Evolutionary conservation across 371 early-diverging fungal genomes (phyloP).

Genomic region (Nematocida homosporus): DNA sequence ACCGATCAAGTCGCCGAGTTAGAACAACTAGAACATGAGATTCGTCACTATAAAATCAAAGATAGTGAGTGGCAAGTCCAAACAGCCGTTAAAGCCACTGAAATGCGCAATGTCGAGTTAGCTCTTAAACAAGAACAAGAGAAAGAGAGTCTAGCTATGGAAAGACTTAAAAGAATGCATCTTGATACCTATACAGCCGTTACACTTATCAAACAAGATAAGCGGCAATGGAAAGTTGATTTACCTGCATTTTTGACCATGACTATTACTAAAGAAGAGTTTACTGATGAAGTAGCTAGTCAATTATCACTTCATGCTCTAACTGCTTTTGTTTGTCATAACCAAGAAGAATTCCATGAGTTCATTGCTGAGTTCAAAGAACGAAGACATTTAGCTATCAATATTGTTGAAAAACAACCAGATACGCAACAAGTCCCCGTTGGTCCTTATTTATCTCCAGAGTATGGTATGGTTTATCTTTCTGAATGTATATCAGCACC

Average conservation of each 20-base stretch:
- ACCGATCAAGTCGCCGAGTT: constrained; percentile 5
- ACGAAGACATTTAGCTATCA: constrained; percentile 61
- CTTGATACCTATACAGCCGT: constrained; percentile 67
- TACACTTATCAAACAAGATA: constrained; percentile 60
- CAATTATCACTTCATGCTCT: constrained; percentile 64
- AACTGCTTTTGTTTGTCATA: constrained; percentile 67
- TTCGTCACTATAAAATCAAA: constrained; percentile 36
- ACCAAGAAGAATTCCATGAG: constrained; percentile 58
- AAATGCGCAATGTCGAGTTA: constrained; percentile 55
- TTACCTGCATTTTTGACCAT: constrained; percentile 66
- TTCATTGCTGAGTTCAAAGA: constrained; percentile 66
- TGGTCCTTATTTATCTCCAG: constrained; percentile 29
- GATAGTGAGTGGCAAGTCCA: constrained; percentile 51
- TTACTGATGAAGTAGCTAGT: constrained; percentile 61
- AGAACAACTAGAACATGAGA: constrained; percentile 45
- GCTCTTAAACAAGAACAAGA: constrained; percentile 52
- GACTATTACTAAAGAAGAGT: constrained; percentile 59
- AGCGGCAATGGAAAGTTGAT: constrained; percentile 62
- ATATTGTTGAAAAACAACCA: constrained; percentile 57
- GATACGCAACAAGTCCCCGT: not conserved
- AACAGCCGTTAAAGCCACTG: constrained; percentile 38
- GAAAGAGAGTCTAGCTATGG: constrained; percentile 54
- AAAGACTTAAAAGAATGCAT: constrained; percentile 62
- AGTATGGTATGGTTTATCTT: constrained; percentile 62
- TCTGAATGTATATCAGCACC: constrained; percentile 65